A percentile compares a stretch with the other conserved stretches of the same genome.
phyloP scores from a whole-genome alignment of 208 protist species.

The Crithidia thermophila region DNA sequence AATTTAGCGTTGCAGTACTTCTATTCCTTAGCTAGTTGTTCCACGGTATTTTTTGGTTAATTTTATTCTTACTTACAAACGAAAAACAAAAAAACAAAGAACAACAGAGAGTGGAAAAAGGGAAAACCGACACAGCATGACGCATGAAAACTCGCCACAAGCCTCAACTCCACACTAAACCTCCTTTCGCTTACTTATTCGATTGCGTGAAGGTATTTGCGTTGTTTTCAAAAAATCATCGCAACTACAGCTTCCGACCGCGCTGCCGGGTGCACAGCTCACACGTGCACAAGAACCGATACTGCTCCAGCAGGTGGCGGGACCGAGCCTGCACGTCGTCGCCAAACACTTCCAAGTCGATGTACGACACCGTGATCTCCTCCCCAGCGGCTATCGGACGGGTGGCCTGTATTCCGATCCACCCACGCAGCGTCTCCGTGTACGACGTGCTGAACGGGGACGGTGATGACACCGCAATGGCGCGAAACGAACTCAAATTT shows the following conservation, averaged over 20 bases:
- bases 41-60: too few relatives aligned
- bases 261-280: constrained; percentile 48
- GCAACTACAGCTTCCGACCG: constrained; percentile 11
- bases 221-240: neutral
- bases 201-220: too few relatives aligned
- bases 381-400: constrained; percentile 68
- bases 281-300: constrained; percentile 76
- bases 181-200: too few relatives aligned
- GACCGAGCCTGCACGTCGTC: constrained; percentile 45
- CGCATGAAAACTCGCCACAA: too few relatives aligned
- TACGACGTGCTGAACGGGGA: constrained; percentile 24
- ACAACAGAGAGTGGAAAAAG: neutral
- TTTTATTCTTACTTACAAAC: too few relatives aligned
- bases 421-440: constrained; percentile 15
- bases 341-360: constrained; percentile 55
- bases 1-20: too few relatives aligned
- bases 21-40: too few relatives aligned
- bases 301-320: constrained; percentile 60
- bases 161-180: too few relatives aligned
- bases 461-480: constrained; percentile 15
- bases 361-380: constrained; percentile 86
- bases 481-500: constrained; percentile 16
- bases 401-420: constrained; percentile 51
- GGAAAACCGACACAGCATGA: too few relatives aligned
- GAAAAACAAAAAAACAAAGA: neutral